A percentile compares a stretch with the other conserved stretches of the same genome.
phyloP scores from a whole-genome alignment of 371 early-diverging fungal species.

The Mortierella sp. region DNA sequence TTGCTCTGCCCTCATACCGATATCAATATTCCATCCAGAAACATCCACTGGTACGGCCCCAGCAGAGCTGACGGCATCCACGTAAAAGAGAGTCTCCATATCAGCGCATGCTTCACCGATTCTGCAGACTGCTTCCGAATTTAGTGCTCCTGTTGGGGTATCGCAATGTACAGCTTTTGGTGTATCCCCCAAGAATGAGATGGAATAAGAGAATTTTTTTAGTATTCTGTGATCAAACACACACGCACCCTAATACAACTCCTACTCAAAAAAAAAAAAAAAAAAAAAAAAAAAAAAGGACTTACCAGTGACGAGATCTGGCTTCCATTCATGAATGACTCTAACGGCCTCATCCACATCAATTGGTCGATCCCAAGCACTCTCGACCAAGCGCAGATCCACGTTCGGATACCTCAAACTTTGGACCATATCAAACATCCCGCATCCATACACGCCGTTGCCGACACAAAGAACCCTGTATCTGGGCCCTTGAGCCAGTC shows the following conservation, averaged over 20 bases:
- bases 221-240: background rate
- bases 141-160: conserved; percentile 47
- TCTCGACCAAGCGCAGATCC: conserved; percentile 26
- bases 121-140: conserved; percentile 31
- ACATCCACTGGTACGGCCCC: conserved; percentile 42
- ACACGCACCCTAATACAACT: background rate
- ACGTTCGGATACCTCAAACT: conserved; percentile 44
- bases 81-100: conserved; percentile 32
- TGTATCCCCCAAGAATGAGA: background rate
- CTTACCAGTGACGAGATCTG: conserved; percentile 49
- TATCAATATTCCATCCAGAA: conserved; percentile 46
- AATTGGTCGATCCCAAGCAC: conserved; percentile 30
- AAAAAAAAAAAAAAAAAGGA: background rate
- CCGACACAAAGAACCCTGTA: conserved; percentile 37
- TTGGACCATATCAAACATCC: conserved; percentile 47
- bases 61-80: conserved; percentile 44
- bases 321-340: conserved; percentile 37
- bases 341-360: conserved; percentile 18
- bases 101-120: conserved; percentile 35
- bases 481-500: background rate
- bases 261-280: background rate
- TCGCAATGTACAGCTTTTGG: conserved; percentile 53
- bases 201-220: no score
- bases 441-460: conserved; percentile 45
- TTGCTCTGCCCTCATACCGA: conserved; percentile 15